Conservation (phyloP, 768 basidiomycete genomes). For the Psilocybe subaeruginosa region DNA sequence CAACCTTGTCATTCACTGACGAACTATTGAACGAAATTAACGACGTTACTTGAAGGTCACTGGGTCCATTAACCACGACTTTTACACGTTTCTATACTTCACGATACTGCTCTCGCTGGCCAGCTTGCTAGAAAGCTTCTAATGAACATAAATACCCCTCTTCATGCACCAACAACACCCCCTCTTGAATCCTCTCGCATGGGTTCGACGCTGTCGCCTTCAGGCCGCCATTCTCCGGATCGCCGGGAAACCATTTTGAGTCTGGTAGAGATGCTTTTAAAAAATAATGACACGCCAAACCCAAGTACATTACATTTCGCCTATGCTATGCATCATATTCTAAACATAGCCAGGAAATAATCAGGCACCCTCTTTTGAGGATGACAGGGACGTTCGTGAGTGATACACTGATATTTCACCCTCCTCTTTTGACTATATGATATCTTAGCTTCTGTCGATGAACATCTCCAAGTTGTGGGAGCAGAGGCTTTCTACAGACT, state of each 20-base stretch:
- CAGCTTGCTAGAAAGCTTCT: neutral
- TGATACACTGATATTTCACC: slow-evolving; percentile 20
- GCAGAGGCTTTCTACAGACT: slow-evolving; percentile 68
- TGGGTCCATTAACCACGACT: neutral
- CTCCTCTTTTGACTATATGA: neutral
- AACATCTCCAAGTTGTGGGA: slow-evolving; percentile 68
- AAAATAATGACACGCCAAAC: slow-evolving; percentile 34
- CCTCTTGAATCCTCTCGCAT: slow-evolving; percentile 22
- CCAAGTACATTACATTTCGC: slow-evolving; percentile 27
- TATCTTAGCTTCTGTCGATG: slow-evolving; percentile 60
- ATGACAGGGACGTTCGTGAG: slow-evolving; percentile 70
- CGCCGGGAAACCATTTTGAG: slow-evolving; percentile 51
- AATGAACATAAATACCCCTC: slow-evolving; percentile 12
- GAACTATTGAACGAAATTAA: neutral
- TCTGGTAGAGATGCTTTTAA: slow-evolving; percentile 53
- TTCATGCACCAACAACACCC: slow-evolving; percentile 7
- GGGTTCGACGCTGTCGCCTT: slow-evolving; percentile 3
- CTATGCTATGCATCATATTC: neutral
- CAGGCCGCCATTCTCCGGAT: slow-evolving; percentile 33
- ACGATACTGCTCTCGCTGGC: neutral
- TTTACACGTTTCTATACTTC: neutral
- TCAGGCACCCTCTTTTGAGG: slow-evolving; percentile 56
- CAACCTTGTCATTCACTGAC: neutral
- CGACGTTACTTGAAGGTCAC: neutral
- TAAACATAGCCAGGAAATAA: slow-evolving; percentile 30